Percentiles rank a stretch among this genome's conserved stretches.
These are phyloP conservation scores for Spathaspora arborariae DNA, from an alignment of 805 yeast genomes.

Conservation along the genomic window DNA sequence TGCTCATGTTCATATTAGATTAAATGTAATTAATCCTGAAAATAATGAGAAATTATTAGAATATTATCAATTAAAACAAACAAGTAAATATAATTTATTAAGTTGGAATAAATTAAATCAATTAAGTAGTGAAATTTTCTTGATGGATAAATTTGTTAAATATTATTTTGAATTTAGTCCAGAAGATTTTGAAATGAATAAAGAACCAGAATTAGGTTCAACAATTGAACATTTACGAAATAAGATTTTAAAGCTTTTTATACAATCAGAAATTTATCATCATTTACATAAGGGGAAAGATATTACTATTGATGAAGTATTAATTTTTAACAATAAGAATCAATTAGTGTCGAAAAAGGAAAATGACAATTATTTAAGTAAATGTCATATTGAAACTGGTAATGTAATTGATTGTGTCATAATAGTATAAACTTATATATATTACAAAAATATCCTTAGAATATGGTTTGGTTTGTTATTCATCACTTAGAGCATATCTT, in stretches of 20 bases:
- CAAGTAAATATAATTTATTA: constrained; percentile 22
- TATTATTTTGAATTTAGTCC: constrained; percentile 81
- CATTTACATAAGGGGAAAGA: constrained; percentile 10
- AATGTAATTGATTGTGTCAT: constrained; percentile 33
- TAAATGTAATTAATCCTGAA: constrained; percentile 34
- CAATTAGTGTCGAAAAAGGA: constrained; percentile 19
- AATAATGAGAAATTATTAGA: constrained; percentile 18
- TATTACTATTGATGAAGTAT: constrained; percentile 16
- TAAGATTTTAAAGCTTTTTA: constrained; percentile 54
- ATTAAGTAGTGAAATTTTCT: constrained; percentile 16
- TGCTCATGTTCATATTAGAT: constrained; percentile 62
- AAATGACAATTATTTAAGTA: constrained; percentile 30
- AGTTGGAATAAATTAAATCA: constrained; percentile 18
- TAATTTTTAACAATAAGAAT: constrained; percentile 26
- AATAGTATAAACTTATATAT: neutral
- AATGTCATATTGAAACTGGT: constrained; percentile 40
- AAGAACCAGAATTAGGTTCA: constrained; percentile 65
- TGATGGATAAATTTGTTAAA: constrained; percentile 27
- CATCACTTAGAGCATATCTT: constrained; percentile 18
- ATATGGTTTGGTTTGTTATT: constrained; percentile 4
- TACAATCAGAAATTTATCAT: constrained; percentile 30
- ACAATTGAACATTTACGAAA: constrained; percentile 58
- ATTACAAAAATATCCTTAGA: neutral
- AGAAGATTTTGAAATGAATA: constrained; percentile 63
- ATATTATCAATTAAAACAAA: constrained; percentile 26